Percentiles rank a stretch among this genome's conserved stretches.
Evolutionary conservation across 768 basidiomycete genomes (phyloP).

Genomic region (Termitomyces sp.): DNA sequence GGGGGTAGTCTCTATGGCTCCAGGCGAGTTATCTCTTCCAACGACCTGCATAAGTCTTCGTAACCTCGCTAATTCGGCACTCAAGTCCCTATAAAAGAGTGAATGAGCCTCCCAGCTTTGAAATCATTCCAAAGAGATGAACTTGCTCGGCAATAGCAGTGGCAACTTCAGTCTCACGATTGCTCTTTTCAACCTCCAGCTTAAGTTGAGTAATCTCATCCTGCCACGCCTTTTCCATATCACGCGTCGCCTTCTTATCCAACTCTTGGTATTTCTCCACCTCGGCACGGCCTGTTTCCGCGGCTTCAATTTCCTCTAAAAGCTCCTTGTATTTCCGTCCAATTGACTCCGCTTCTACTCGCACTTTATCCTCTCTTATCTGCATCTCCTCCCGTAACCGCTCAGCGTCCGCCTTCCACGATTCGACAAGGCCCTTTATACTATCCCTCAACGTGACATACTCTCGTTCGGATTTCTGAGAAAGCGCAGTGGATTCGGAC

Average conservation of each 20-base stretch:
- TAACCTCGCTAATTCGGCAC: conserved; percentile 64
- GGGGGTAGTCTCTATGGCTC: conserved; percentile 10
- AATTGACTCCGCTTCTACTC: conserved; percentile 62
- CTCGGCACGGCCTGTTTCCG: conserved; percentile 41
- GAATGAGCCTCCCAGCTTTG: not conserved
- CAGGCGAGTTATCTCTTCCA: conserved; percentile 25
- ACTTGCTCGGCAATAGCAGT: conserved; percentile 61
- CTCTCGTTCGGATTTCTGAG: conserved; percentile 80
- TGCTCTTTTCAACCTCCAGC: conserved; percentile 49
- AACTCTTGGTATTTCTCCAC: conserved; percentile 51
- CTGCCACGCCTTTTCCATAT: conserved; percentile 60
- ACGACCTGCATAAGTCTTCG: conserved; percentile 70
- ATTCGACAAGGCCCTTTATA: conserved; percentile 66
- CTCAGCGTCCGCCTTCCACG: conserved; percentile 74
- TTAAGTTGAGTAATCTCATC: conserved; percentile 55
- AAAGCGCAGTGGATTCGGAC: conserved; percentile 70
- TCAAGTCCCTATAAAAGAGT: conserved; percentile 41
- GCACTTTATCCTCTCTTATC: conserved; percentile 67
- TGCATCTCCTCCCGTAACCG: conserved; percentile 71
- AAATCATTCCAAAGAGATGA: not conserved
- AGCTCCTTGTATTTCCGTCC: conserved; percentile 69
- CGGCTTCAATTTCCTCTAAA: conserved; percentile 57
- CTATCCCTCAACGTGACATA: conserved; percentile 78
- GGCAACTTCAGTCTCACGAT: conserved; percentile 54
- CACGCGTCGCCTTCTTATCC: conserved; percentile 44